Conservation (phyloP, 2,329 filamentous ascomycete genomes). For the Colletotrichum tofieldiae region DNA sequence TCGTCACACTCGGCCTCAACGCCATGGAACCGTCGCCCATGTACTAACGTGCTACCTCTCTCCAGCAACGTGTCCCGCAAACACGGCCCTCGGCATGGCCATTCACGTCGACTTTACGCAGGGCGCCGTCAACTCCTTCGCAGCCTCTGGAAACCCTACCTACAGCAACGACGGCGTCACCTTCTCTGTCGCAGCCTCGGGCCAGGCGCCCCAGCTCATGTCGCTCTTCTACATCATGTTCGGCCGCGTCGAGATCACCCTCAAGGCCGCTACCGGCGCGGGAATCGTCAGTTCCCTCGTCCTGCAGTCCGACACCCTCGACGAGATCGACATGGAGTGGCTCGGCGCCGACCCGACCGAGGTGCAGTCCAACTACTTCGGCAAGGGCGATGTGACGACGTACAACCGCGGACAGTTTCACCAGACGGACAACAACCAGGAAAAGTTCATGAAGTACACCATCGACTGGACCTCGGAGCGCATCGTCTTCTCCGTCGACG, state of each 20-base stretch:
- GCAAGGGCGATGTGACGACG: slow-evolving; percentile 87
- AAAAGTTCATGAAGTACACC: slow-evolving; percentile 86
- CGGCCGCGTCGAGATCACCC: slow-evolving; percentile 86
- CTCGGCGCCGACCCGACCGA: slow-evolving; percentile 82
- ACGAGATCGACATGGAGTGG: slow-evolving; percentile 99
- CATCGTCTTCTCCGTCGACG: slow-evolving; percentile 90
- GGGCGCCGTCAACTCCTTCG: slow-evolving; percentile 85
- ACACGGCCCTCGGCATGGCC: slow-evolving; percentile 87
- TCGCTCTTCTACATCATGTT: slow-evolving; percentile 99
- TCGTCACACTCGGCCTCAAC: not conserved
- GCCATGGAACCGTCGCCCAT: not conserved
- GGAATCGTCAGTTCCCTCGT: slow-evolving; percentile 96
- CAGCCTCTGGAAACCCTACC: slow-evolving; percentile 76
- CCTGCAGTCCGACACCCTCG: slow-evolving; percentile 89
- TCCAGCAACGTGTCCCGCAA: slow-evolving; percentile 75
- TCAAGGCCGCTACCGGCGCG: slow-evolving; percentile 89
- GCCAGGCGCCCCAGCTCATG: slow-evolving; percentile 87
- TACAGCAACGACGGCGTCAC: slow-evolving; percentile 84
- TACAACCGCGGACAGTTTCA: slow-evolving; percentile 93
- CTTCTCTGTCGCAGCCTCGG: slow-evolving; percentile 84
- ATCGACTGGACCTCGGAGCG: slow-evolving; percentile 92
- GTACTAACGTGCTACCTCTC: slow-evolving; percentile 10
- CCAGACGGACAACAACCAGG: slow-evolving; percentile 78
- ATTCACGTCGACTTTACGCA: slow-evolving; percentile 87
- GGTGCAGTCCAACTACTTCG: slow-evolving; percentile 98